Conservation (phyloP, 225 moss, liverwort and hornwort species). For the Antitrichia curtipendula region DNA sequence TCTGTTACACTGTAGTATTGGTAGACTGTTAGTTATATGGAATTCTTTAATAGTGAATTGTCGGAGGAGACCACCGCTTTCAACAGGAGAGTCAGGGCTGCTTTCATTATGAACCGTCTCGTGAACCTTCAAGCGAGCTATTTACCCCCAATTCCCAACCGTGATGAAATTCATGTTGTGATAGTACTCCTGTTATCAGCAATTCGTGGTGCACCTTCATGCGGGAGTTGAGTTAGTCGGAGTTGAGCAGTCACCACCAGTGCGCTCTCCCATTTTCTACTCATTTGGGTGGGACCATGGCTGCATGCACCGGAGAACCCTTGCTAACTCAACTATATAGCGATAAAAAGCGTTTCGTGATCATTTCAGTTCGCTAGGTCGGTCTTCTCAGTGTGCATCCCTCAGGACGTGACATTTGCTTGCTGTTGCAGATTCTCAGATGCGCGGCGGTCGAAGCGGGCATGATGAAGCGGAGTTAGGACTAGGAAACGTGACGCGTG, state of each 20-base stretch:
- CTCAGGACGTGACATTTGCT: background rate
- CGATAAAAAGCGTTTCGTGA: background rate
- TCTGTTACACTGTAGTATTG: background rate
- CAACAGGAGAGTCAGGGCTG: background rate
- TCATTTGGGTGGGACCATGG: background rate
- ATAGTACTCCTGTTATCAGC: background rate
- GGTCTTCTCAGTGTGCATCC: background rate
- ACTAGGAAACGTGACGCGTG: background rate
- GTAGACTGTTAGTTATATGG: background rate
- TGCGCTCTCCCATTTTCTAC: background rate
- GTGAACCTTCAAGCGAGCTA: background rate
- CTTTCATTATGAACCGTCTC: background rate
- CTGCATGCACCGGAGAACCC: background rate
- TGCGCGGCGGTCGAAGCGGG: conserved; percentile 6
- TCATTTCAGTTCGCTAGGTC: background rate
- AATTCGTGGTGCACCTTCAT: background rate
- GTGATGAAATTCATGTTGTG: background rate
- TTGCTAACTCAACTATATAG: background rate
- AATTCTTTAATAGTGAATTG: background rate
- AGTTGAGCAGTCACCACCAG: background rate
- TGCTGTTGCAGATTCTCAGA: conserved; percentile 15
- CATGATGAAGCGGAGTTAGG: background rate
- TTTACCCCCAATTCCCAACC: background rate
- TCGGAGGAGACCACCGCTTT: background rate
- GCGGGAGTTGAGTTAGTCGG: background rate